These are phyloP conservation scores for Pythium graminicola DNA, from an alignment of 352 stramenopile species.

Conservation along the genomic window DNA sequence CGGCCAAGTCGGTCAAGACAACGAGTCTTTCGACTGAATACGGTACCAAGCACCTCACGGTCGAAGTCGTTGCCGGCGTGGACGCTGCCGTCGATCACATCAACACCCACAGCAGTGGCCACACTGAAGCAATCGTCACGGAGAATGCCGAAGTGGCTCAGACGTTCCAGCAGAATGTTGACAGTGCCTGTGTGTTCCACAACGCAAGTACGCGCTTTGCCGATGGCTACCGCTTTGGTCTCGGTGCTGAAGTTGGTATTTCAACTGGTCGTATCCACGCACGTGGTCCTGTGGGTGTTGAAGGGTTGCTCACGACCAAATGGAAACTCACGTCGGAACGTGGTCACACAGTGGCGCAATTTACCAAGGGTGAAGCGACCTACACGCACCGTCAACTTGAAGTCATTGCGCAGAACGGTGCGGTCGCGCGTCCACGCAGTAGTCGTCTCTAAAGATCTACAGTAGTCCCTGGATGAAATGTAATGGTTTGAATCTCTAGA, in stretches of 20 bases:
- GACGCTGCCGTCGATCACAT: slow-evolving; percentile 94
- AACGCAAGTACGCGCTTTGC: slow-evolving; percentile 95
- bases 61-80: slow-evolving; percentile 90
- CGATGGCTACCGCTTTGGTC: slow-evolving; percentile 96
- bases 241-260: slow-evolving; percentile 97
- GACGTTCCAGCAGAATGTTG: slow-evolving; percentile 78
- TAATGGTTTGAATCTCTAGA: too few relatives aligned
- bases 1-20: slow-evolving; percentile 62
- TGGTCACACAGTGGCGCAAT: slow-evolving; percentile 78
- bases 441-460: slow-evolving; percentile 74
- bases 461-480: too few relatives aligned
- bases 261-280: slow-evolving; percentile 96
- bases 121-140: slow-evolving; percentile 97
- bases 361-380: slow-evolving; percentile 25
- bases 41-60: slow-evolving; percentile 89
- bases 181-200: slow-evolving; percentile 97
- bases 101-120: slow-evolving; percentile 92
- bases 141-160: slow-evolving; percentile 77
- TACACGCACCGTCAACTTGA: slow-evolving; percentile 79
- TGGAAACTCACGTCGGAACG: slow-evolving; percentile 91
- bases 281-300: slow-evolving; percentile 93
- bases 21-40: slow-evolving; percentile 91
- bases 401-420: slow-evolving; percentile 56
- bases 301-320: slow-evolving; percentile 97
- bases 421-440: slow-evolving; percentile 53